Evolutionary conservation across 2,329 filamentous ascomycete genomes (phyloP).

Genomic region (Graphilbum sp.): DNA sequence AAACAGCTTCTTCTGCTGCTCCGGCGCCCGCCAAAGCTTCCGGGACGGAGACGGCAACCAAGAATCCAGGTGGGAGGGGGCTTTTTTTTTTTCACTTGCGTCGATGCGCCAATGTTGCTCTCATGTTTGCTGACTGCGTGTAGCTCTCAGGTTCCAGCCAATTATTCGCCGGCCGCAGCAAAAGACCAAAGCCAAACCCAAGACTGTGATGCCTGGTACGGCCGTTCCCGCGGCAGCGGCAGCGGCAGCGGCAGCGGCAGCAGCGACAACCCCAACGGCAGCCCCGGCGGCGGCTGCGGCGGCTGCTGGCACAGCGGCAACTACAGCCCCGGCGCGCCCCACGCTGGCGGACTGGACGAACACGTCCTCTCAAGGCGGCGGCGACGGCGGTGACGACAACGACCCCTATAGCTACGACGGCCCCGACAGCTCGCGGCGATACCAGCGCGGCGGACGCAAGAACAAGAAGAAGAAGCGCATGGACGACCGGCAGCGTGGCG

Average conservation of each 20-base stretch:
- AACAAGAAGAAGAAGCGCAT: slow-evolving; percentile 38
- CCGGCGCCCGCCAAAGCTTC: slow-evolving; percentile 26
- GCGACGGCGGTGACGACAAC: slow-evolving; percentile 1
- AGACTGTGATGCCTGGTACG: slow-evolving; percentile 7
- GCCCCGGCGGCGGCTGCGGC: no score
- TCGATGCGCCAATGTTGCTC: background rate
- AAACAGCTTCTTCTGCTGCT: no score
- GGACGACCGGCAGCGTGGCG: slow-evolving; percentile 36
- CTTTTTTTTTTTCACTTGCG: background rate
- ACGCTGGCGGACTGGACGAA: slow-evolving; percentile 69
- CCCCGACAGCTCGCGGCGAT: slow-evolving; percentile 31
- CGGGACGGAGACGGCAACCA: slow-evolving; percentile 25
- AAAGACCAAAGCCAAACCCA: slow-evolving; percentile 28
- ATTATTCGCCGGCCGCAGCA: slow-evolving; percentile 60
- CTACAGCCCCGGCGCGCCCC: slow-evolving; percentile 17
- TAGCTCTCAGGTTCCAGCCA: slow-evolving; percentile 70
- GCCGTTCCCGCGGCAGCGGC: slow-evolving; percentile 11
- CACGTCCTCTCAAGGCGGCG: slow-evolving; percentile 21
- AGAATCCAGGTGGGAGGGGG: slow-evolving; percentile 26
- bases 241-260: slow-evolving; percentile 10
- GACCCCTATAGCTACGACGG: slow-evolving; percentile 1
- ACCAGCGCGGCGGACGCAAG: slow-evolving; percentile 49
- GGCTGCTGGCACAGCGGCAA: slow-evolving; percentile 12
- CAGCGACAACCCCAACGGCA: background rate
- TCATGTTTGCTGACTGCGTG: slow-evolving; percentile 1